Percentiles rank a stretch among this genome's conserved stretches.
phyloP scores from a whole-genome alignment of 2,329 filamentous ascomycete genomes.

The Beauveria rudraprayagi region DNA sequence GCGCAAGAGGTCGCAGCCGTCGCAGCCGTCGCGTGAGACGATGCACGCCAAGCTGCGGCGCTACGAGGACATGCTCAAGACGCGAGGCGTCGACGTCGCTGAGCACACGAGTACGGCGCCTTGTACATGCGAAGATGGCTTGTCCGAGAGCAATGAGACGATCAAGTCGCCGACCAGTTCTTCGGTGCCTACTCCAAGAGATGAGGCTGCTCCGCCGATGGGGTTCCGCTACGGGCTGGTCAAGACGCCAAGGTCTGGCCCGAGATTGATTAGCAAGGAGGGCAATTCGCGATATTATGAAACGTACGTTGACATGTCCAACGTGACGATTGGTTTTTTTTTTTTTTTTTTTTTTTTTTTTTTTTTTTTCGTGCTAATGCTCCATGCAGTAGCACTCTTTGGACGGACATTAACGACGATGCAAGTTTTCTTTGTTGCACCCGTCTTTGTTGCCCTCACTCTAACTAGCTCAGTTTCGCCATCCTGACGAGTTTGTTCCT shows the following conservation, averaged over 20 bases:
- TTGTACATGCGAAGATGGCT: background rate
- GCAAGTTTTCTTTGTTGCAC: slow-evolving; percentile 26
- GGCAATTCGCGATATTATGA: slow-evolving; percentile 12
- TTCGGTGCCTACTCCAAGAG: background rate
- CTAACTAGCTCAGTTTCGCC: background rate
- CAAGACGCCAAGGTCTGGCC: background rate
- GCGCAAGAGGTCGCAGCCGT: slow-evolving; percentile 17
- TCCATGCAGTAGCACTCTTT: slow-evolving; percentile 46
- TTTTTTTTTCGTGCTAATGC: slow-evolving; percentile 33
- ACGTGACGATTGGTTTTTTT: background rate
- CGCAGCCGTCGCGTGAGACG: slow-evolving; percentile 27
- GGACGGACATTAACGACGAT: slow-evolving; percentile 61
- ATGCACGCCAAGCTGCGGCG: slow-evolving; percentile 54
- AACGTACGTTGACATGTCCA: background rate
- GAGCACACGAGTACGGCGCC: background rate
- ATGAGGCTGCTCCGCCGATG: background rate
- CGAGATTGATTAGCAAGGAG: slow-evolving; percentile 2
- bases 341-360: too few relatives aligned
- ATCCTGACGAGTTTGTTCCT: slow-evolving; percentile 1
- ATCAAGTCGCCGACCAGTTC: background rate
- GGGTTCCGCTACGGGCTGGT: background rate
- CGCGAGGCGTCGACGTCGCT: slow-evolving; percentile 6
- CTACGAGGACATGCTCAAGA: slow-evolving; percentile 34
- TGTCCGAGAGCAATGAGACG: background rate
- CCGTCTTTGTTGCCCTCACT: background rate